Conservation (phyloP, 257 asterid species). For the Linaria vulgaris region DNA sequence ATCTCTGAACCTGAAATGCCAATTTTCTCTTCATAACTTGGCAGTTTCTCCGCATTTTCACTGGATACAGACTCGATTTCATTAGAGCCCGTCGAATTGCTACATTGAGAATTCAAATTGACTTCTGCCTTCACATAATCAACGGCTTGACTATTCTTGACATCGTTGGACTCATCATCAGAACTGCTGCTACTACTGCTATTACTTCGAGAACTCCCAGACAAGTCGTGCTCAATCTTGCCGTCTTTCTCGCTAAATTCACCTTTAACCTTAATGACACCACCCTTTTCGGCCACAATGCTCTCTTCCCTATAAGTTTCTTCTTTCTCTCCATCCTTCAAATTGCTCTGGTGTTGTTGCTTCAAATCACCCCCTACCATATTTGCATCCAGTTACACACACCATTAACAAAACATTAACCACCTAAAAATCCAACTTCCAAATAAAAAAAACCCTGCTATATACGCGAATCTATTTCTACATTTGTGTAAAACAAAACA, state of each 20-base stretch:
- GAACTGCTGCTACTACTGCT: slow-evolving; percentile 36
- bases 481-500: too few relatives aligned
- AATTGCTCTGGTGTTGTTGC: slow-evolving; percentile 13
- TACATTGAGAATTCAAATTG: too few relatives aligned
- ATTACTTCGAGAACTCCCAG: slow-evolving; percentile 33
- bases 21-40: slow-evolving; percentile 22
- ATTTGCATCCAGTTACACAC: slow-evolving; percentile 31
- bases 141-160: slow-evolving; percentile 27
- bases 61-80: slow-evolving; percentile 19
- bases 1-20: slow-evolving; percentile 23
- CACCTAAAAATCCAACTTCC: too few relatives aligned
- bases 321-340: too few relatives aligned
- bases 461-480: background rate
- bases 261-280: slow-evolving; percentile 12
- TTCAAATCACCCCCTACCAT: slow-evolving; percentile 40
- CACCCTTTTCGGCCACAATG: too few relatives aligned
- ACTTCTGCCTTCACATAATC: slow-evolving; percentile 17
- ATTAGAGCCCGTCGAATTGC: too few relatives aligned
- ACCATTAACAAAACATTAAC: slow-evolving; percentile 12
- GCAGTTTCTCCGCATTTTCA: slow-evolving; percentile 31
- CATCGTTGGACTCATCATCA: slow-evolving; percentile 23
- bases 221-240: slow-evolving; percentile 27
- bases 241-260: slow-evolving; percentile 30
- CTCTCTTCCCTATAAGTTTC: too few relatives aligned
- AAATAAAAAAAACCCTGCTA: too few relatives aligned